Conservation (phyloP, 208 protist species). For the Crithidia expoeki region DNA sequence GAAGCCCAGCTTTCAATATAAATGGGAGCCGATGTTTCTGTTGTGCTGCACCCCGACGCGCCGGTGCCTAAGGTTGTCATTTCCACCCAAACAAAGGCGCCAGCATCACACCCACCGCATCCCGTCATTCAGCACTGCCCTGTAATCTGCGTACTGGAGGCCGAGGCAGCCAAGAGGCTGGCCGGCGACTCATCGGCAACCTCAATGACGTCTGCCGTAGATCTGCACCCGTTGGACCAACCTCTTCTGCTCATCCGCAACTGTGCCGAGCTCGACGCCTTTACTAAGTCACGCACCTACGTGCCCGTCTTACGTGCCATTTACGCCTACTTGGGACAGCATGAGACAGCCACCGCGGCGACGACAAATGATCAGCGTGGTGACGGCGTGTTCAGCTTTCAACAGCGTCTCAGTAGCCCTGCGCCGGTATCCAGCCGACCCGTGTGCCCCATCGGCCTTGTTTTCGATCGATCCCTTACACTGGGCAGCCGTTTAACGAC, state of each 20-base stretch:
- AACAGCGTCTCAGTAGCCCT: constrained; percentile 6
- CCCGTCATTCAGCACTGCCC: constrained; percentile 28
- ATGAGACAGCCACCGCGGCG: no score
- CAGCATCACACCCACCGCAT: neutral
- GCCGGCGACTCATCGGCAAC: constrained; percentile 7
- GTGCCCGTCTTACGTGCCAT: constrained; percentile 16
- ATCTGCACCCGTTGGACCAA: constrained; percentile 6
- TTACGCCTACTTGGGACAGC: constrained; percentile 9
- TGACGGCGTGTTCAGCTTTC: no score
- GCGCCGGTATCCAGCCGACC: neutral
- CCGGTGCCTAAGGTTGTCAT: constrained; percentile 23
- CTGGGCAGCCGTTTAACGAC: constrained; percentile 16
- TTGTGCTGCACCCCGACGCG: constrained; percentile 19
- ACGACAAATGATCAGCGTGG: no score
- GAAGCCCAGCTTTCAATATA: neutral
- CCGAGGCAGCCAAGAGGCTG: constrained; percentile 2
- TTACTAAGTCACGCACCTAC: constrained; percentile 21
- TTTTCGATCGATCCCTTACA: constrained; percentile 16
- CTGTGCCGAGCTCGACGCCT: constrained; percentile 17
- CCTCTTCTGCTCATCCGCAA: constrained; percentile 23
- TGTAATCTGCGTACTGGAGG: constrained; percentile 8
- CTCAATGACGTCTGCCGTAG: neutral
- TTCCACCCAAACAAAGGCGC: constrained; percentile 1
- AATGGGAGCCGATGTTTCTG: constrained; percentile 31
- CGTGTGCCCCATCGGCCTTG: constrained; percentile 18